Evolutionary conservation across 176 grass and related monocot species (phyloP).

Genomic region (Cenchrus americanus): DNA sequence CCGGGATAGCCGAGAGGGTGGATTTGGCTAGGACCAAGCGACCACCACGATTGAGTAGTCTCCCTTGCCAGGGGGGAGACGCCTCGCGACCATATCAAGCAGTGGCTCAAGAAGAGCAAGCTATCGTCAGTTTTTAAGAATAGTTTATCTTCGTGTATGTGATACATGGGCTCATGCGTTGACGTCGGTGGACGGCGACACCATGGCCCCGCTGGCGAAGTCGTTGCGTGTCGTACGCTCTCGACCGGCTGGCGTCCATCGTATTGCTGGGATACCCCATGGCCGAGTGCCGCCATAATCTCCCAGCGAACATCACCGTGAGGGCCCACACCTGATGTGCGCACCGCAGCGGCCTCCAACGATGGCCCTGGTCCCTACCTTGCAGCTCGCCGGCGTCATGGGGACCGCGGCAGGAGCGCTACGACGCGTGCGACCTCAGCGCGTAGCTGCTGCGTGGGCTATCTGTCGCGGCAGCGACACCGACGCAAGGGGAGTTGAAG

Average conservation of each 20-base stretch:
- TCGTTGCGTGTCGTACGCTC: neutral
- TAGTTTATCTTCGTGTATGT: no score
- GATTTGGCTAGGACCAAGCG: no score
- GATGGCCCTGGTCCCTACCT: neutral
- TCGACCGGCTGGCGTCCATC: neutral
- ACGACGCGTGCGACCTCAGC: constrained; percentile 7
- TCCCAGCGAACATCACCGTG: neutral
- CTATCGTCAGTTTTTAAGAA: no score
- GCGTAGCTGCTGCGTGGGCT: neutral
- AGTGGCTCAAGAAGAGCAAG: no score
- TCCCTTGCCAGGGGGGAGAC: no score
- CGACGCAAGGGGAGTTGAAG: no score
- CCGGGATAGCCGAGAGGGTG: no score
- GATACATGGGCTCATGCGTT: neutral
- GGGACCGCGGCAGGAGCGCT: neutral
- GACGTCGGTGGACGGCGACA: neutral
- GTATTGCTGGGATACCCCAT: neutral
- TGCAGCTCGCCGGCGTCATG: neutral
- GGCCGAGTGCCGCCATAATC: neutral
- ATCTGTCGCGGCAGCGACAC: neutral
- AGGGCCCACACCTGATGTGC: neutral
- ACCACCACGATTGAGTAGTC: no score
- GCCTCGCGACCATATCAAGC: no score
- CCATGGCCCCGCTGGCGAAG: neutral
- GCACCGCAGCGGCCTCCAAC: neutral